Evolutionary conservation across 2,329 filamentous ascomycete genomes (phyloP).

Genomic region (Xylariales sp.): DNA sequence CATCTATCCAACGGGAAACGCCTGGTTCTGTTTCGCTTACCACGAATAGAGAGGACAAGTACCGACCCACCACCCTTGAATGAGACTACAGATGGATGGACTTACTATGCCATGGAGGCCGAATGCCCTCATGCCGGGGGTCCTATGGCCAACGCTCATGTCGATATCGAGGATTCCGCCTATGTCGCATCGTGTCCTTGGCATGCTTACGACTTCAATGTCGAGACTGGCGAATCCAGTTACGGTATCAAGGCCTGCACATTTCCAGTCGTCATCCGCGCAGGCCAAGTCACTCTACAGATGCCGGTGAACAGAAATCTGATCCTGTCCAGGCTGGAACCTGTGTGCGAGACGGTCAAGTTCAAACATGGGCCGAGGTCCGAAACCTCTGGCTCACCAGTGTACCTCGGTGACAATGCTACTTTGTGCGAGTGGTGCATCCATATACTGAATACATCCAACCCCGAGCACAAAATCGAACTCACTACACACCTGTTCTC

Average conservation of each 20-base stretch:
- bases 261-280: slow-evolving; percentile 33
- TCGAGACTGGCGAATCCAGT: slow-evolving; percentile 43
- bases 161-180: slow-evolving; percentile 43
- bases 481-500: slow-evolving; percentile 38
- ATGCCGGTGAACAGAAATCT: slow-evolving; percentile 22
- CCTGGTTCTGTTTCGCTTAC: slow-evolving; percentile 39
- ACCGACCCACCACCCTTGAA: slow-evolving; percentile 19
- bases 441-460: slow-evolving; percentile 38
- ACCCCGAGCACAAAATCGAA: slow-evolving; percentile 42
- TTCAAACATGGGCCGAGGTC: slow-evolving; percentile 31
- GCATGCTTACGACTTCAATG: slow-evolving; percentile 46
- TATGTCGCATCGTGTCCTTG: slow-evolving; percentile 43
- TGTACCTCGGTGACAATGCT: slow-evolving; percentile 34
- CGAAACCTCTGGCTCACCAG: slow-evolving; percentile 12
- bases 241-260: slow-evolving; percentile 42
- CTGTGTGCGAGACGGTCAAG: slow-evolving; percentile 40
- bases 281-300: slow-evolving; percentile 29
- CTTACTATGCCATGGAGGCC: slow-evolving; percentile 43
- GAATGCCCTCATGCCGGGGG: slow-evolving; percentile 42
- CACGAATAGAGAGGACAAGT: slow-evolving; percentile 30
- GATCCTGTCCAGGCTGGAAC: slow-evolving; percentile 30
- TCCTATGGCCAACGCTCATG: slow-evolving; percentile 38
- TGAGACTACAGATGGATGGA: slow-evolving; percentile 34
- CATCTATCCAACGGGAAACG: slow-evolving; percentile 38
- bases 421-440: slow-evolving; percentile 43